These are phyloP conservation scores for Stellera chamaejasme DNA, from an alignment of 345 rosid genomes.

Conservation along the genomic window DNA sequence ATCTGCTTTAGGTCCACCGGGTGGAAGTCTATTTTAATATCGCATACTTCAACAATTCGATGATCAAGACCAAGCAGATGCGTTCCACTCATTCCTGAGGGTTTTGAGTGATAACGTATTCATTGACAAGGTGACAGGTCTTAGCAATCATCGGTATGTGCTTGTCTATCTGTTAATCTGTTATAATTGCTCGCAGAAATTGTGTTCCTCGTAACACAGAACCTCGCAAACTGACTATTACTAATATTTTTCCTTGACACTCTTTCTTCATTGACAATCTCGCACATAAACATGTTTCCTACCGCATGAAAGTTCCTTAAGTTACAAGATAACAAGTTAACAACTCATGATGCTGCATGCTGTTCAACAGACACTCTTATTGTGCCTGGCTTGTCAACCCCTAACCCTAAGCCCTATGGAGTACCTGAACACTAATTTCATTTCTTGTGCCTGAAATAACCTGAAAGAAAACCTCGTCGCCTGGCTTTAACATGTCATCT, in stretches of 20 bases:
- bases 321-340: too few relatives aligned
- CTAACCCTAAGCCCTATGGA: too few relatives aligned
- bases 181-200: conserved; percentile 38
- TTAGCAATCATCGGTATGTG: conserved; percentile 93
- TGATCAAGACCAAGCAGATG: conserved; percentile 82
- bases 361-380: too few relatives aligned
- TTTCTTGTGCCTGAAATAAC: too few relatives aligned
- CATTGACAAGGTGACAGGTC: conserved; percentile 93
- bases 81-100: conserved; percentile 75
- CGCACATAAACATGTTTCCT: not conserved
- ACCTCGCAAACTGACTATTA: conserved; percentile 52
- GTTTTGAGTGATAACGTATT: conserved; percentile 93
- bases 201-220: conserved; percentile 79
- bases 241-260: conserved; percentile 53
- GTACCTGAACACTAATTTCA: too few relatives aligned
- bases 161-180: not conserved
- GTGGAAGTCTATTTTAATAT: conserved; percentile 89
- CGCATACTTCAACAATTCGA: conserved; percentile 96
- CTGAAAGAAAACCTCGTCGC: too few relatives aligned
- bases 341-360: too few relatives aligned
- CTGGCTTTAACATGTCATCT: too few relatives aligned
- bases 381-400: too few relatives aligned
- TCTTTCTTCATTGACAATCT: conserved; percentile 10
- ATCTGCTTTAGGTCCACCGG: conserved; percentile 73
- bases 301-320: too few relatives aligned